Percentiles rank a stretch among this genome's conserved stretches.
Conservation (phyloP, 2,329 filamentous ascomycete species). For the Xylariaceae sp. region DNA sequence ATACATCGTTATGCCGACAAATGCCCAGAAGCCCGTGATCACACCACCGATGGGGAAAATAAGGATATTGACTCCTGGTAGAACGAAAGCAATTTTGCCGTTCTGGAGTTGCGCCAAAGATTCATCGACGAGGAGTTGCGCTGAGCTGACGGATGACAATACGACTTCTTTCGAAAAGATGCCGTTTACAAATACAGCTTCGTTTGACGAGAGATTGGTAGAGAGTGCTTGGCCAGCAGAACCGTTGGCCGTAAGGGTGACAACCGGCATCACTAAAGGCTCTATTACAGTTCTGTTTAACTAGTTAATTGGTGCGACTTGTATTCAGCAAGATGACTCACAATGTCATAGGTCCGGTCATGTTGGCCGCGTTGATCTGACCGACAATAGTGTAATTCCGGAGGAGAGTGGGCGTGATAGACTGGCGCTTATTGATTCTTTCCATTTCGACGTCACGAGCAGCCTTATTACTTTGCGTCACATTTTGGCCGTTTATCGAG, state of each 20-base stretch:
- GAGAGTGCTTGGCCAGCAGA: slow-evolving; percentile 50
- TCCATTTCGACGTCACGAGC: too few species aligned
- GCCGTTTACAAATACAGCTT: slow-evolving; percentile 69
- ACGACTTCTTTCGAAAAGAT: slow-evolving; percentile 62
- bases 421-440: slow-evolving; percentile 20
- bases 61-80: slow-evolving; percentile 66
- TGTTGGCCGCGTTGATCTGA: slow-evolving; percentile 58
- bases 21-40: slow-evolving; percentile 61
- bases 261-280: slow-evolving; percentile 63
- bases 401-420: slow-evolving; percentile 41
- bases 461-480: neutral
- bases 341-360: slow-evolving; percentile 58
- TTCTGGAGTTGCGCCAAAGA: slow-evolving; percentile 45
- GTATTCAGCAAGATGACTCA: slow-evolving; percentile 40
- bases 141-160: slow-evolving; percentile 48
- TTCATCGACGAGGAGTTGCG: slow-evolving; percentile 49
- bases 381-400: slow-evolving; percentile 69
- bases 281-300: slow-evolving; percentile 54
- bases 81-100: slow-evolving; percentile 60
- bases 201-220: slow-evolving; percentile 66
- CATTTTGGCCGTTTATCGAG: slow-evolving; percentile 13
- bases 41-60: slow-evolving; percentile 70
- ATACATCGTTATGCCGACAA: slow-evolving; percentile 55
- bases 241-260: slow-evolving; percentile 62
- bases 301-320: neutral